Base-by-base conservation (phyloP, 1,284 basidiomycete species). In the Cystobasidium sp. region DNA sequence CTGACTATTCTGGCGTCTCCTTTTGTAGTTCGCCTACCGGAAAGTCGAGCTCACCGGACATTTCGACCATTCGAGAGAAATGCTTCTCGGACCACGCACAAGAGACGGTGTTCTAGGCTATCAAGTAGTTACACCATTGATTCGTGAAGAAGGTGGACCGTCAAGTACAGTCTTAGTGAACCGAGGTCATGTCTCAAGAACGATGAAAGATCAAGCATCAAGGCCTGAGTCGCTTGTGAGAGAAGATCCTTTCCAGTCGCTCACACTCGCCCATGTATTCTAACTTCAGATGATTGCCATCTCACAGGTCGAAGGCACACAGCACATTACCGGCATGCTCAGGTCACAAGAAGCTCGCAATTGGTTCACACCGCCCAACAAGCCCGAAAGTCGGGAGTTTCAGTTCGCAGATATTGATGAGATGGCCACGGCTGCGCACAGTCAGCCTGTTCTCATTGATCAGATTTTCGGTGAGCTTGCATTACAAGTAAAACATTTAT, bases 361-460 rank as follows among this genome's bases (percentile, higher is more conserved):
- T 79, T 81, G 81, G 5, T 99, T 97, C 81, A 94, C 93, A 1
- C 94, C 95, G 3, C 88, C 92, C 62, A 99, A 99, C 81, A 86
- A 88, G 68, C 91, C 92, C 0, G 86, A 88, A 55, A 86, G 88
- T 76, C 90, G 91, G 22, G 86, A 89, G 80, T 99, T 96, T 95
- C 94, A 93, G 80, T 97, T 94, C 90, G 88, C 89, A 39, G 93
- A 97, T 80, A 86, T 94, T 1, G 85, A 88, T 18, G 87, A 88
- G 43, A 94, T 99, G 88, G 89, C 91, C 1, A 86, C 90, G 68
- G 88, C 87, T 80, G 88, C 80, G 1, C 76, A 77, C 20, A 75
- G 88, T n/a, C 92, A 94, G 80, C 90, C 92, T 43, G 92, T 97
- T 0, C 88, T 92, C 76, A 83, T 97, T 14, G 92, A 96, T 81